Evolutionary conservation across 192 early-diverging fungal genomes (phyloP).

Genomic region (Haplosporangium gracile): DNA sequence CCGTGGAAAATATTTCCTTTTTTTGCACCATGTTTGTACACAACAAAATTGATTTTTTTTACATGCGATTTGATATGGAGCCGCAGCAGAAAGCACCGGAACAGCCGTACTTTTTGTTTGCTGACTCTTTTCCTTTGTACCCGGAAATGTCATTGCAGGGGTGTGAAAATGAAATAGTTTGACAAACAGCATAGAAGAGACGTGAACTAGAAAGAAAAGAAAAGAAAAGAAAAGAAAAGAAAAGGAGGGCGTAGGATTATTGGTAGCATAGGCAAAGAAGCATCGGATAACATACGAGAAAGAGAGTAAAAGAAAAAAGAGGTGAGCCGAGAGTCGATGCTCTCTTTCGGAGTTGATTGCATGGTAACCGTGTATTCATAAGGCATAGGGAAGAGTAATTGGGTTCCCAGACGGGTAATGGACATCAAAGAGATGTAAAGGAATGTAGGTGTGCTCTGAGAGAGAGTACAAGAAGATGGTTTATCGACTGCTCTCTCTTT

Average conservation of each 20-base stretch:
- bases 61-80: slow-evolving; percentile 16
- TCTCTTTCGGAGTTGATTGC: neutral
- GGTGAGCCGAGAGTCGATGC: neutral
- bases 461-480: neutral
- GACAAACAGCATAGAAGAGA: neutral
- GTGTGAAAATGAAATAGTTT: neutral
- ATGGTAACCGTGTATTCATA: neutral
- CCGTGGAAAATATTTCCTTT: neutral
- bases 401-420: neutral
- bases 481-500: slow-evolving; percentile 1
- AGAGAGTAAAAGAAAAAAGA: neutral
- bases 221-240: neutral
- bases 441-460: neutral
- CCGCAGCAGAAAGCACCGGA: slow-evolving; percentile 29
- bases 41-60: neutral
- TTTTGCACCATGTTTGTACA: neutral
- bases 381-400: neutral
- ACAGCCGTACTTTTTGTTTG: slow-evolving; percentile 13
- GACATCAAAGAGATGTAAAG: neutral
- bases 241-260: neutral
- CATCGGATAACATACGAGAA: neutral
- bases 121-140: neutral
- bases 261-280: no score
- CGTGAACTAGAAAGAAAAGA: neutral
- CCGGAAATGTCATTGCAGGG: neutral